A percentile compares a stretch with the other conserved stretches of the same genome.
Conservation (phyloP, 2,329 filamentous ascomycete species). For the Pseudocercospora pini-densiflorae region DNA sequence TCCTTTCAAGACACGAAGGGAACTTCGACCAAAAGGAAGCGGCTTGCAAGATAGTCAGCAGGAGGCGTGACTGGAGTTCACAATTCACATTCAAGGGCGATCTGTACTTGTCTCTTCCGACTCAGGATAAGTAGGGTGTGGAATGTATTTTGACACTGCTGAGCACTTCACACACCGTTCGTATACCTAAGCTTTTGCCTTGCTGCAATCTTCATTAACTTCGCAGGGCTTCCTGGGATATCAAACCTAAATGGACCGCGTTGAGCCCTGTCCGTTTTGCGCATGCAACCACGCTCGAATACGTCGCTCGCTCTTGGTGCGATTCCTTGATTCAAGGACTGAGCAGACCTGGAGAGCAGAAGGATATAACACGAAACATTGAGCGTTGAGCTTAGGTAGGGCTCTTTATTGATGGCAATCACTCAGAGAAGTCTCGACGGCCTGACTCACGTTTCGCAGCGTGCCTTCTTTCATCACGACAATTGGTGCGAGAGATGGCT, state of each 20-base stretch:
- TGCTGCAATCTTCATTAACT: not conserved
- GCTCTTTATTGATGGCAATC: too few species aligned
- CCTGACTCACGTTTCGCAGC: too few species aligned
- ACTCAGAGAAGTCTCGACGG: too few species aligned
- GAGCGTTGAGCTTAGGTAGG: too few species aligned
- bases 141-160: not conserved
- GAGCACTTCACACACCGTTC: not conserved
- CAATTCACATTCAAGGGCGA: not conserved
- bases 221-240: not conserved
- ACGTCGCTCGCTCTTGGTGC: too few species aligned
- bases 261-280: too few species aligned
- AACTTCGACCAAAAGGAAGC: not conserved
- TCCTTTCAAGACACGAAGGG: not conserved
- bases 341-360: too few species aligned
- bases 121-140: not conserved
- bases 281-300: too few species aligned
- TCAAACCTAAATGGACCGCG: not conserved
- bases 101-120: constrained; percentile 1
- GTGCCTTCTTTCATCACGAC: too few species aligned
- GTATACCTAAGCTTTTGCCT: not conserved
- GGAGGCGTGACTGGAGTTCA: not conserved
- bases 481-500: too few species aligned
- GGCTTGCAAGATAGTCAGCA: not conserved
- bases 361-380: too few species aligned
- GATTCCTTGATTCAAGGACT: too few species aligned